These are phyloP conservation scores for Blastocystis sp. DNA, from an alignment of 352 stramenopile species.

Conservation along the genomic window DNA sequence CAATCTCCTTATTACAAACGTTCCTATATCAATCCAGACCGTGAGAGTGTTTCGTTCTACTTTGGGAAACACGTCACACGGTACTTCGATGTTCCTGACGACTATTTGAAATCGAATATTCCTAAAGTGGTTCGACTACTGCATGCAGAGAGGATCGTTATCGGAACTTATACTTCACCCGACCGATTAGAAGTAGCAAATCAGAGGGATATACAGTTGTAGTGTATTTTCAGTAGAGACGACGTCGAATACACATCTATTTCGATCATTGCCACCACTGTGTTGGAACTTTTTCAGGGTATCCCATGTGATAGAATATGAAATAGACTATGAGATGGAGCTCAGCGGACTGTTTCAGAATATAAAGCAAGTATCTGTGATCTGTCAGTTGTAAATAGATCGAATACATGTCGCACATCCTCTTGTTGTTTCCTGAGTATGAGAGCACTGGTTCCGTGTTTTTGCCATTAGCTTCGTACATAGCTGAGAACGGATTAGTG, in stretches of 20 bases:
- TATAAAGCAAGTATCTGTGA: not conserved
- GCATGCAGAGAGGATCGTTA: slow-evolving; percentile 4
- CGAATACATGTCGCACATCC: slow-evolving; percentile 46
- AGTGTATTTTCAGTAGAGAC: slow-evolving; percentile 28
- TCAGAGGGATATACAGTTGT: not conserved
- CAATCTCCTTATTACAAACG: slow-evolving; percentile 42
- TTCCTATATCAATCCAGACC: not conserved
- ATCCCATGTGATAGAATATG: not conserved
- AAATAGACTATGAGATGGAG: slow-evolving; percentile 44
- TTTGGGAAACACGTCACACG: not conserved
- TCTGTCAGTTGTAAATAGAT: not conserved
- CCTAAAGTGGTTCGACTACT: not conserved
- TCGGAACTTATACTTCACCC: not conserved
- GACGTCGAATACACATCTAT: slow-evolving; percentile 27
- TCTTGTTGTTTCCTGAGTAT: slow-evolving; percentile 2
- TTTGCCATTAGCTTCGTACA: not conserved
- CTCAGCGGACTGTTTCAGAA: slow-evolving; percentile 19
- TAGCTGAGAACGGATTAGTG: slow-evolving; percentile 37
- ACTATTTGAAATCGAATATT: not conserved
- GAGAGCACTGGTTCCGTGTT: slow-evolving; percentile 5
- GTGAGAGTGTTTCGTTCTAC: not conserved
- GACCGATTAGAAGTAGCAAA: not conserved
- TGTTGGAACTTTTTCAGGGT: slow-evolving; percentile 30
- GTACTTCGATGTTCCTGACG: not conserved
- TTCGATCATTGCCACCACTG: slow-evolving; percentile 37